A percentile compares a stretch with the other conserved stretches of the same genome.
phyloP scores from a whole-genome alignment of 169 alveolate species.

The Plasmodium inui region DNA sequence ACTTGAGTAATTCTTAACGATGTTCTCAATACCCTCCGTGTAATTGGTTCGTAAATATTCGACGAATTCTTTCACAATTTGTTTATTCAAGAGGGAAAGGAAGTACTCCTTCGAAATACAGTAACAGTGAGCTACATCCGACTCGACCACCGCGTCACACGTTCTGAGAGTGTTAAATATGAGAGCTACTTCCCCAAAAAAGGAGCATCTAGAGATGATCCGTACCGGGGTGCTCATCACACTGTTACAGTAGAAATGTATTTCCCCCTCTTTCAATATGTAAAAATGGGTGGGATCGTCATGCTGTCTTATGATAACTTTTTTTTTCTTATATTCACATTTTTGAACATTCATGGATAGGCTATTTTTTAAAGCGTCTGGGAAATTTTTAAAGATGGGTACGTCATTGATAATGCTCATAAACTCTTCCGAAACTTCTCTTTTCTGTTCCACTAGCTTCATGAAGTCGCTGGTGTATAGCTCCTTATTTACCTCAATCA shows the following conservation, averaged over 20 bases:
- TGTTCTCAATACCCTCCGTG: conserved; percentile 3
- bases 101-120: conserved; percentile 43
- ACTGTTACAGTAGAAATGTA: conserved; percentile 27
- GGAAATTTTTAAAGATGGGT: conserved; percentile 67
- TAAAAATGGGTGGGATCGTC: conserved; percentile 55
- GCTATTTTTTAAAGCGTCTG: conserved; percentile 20
- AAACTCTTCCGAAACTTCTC: conserved; percentile 37
- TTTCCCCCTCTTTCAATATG: conserved; percentile 58
- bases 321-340: conserved; percentile 38
- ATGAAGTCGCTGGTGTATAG: conserved; percentile 24
- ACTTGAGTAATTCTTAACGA: conserved; percentile 19
- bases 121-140: conserved; percentile 61
- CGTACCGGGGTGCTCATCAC: conserved; percentile 20
- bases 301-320: conserved; percentile 72
- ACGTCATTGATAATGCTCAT: conserved; percentile 23
- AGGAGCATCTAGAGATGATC: conserved; percentile 9
- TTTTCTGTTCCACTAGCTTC: conserved; percentile 38
- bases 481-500: conserved; percentile 26
- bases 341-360: conserved; percentile 50
- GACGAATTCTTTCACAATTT: conserved; percentile 45
- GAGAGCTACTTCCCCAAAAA: conserved; percentile 69
- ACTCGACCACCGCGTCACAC: conserved; percentile 42
- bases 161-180: conserved; percentile 69
- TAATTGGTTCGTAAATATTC: conserved; percentile 11
- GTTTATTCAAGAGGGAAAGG: conserved; percentile 34